Percentiles rank a stretch among this genome's conserved stretches.
phyloP scores from a whole-genome alignment of 441 rosid species.

The Arabidopsis lyrata region DNA sequence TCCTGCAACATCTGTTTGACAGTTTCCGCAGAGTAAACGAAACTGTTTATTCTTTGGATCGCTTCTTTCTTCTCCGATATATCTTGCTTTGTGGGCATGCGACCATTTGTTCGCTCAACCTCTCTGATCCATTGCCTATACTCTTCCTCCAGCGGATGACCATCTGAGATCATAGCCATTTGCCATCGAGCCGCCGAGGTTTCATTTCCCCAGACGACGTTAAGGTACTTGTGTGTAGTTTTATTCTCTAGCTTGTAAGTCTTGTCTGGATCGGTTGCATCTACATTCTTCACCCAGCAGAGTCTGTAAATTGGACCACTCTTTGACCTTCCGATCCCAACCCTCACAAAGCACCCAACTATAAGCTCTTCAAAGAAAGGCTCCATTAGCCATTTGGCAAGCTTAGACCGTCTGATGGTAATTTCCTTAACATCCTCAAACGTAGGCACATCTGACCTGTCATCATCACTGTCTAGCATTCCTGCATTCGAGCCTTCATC shows the following conservation, averaged over 20 bases:
- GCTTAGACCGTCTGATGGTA: conserved; percentile 89
- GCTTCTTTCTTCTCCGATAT: conserved; percentile 87
- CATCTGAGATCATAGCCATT: conserved; percentile 98
- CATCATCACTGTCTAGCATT: conserved; percentile 93
- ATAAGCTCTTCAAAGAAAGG: conserved; percentile 98
- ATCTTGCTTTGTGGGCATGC: conserved; percentile 86
- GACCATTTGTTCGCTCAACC: conserved; percentile 83
- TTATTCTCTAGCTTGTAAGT: conserved; percentile 86
- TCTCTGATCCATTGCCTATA: conserved; percentile 85
- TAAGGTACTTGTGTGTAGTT: conserved; percentile 81
- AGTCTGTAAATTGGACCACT: conserved; percentile 83
- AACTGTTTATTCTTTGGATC: conserved; percentile 66
- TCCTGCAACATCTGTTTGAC: conserved; percentile 98
- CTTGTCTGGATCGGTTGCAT: conserved; percentile 83
- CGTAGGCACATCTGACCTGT: conserved; percentile 65
- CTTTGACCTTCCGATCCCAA: conserved; percentile 89
- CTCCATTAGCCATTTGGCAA: conserved; percentile 96
- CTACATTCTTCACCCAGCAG: conserved; percentile 88
- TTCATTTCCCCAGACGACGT: conserved; percentile 87
- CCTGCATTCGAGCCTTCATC: conserved; percentile 91
- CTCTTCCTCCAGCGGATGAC: conserved; percentile 88
- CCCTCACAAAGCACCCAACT: conserved; percentile 93
- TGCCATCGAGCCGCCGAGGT: conserved; percentile 97
- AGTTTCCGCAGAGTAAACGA: conserved; percentile 90
- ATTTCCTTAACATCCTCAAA: conserved; percentile 87